Conservation (phyloP, 148 eudicot genomes). For the Rhododendron ovatum region DNA sequence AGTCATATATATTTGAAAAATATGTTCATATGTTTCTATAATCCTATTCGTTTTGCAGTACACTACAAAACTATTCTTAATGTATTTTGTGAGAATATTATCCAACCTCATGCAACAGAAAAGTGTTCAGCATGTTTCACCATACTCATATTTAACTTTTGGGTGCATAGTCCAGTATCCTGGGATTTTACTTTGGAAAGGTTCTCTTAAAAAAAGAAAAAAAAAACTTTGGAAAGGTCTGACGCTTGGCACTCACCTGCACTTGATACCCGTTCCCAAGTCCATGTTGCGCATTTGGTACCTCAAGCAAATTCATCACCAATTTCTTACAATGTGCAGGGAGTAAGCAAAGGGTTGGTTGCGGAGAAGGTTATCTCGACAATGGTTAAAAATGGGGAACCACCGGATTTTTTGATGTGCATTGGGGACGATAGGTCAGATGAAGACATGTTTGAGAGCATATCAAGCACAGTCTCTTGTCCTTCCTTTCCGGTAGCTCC, state of each 20-base stretch:
- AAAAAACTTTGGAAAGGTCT: background rate
- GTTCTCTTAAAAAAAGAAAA: too few relatives aligned
- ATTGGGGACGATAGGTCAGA: constrained; percentile 85
- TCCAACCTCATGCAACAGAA: background rate
- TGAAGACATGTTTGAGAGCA: constrained; percentile 85
- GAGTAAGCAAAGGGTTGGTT: constrained; percentile 70
- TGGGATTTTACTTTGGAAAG: background rate
- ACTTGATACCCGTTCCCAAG: background rate
- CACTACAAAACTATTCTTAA: background rate
- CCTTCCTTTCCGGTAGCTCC: constrained; percentile 30
- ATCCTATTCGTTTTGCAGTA: background rate
- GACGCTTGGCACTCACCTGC: background rate
- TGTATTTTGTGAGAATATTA: background rate
- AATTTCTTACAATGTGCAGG: constrained; percentile 34
- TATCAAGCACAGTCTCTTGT: constrained; percentile 37
- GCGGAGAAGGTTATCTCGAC: constrained; percentile 58
- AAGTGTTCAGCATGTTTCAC: background rate
- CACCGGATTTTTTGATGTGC: constrained; percentile 74
- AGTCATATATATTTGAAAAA: background rate
- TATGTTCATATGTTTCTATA: background rate
- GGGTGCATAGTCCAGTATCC: background rate
- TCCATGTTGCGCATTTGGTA: background rate
- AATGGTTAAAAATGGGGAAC: constrained; percentile 31
- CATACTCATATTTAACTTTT: background rate
- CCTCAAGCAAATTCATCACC: background rate